phyloP scores from a whole-genome alignment of 192 early-diverging fungal species.

The Gigaspora rosea region DNA sequence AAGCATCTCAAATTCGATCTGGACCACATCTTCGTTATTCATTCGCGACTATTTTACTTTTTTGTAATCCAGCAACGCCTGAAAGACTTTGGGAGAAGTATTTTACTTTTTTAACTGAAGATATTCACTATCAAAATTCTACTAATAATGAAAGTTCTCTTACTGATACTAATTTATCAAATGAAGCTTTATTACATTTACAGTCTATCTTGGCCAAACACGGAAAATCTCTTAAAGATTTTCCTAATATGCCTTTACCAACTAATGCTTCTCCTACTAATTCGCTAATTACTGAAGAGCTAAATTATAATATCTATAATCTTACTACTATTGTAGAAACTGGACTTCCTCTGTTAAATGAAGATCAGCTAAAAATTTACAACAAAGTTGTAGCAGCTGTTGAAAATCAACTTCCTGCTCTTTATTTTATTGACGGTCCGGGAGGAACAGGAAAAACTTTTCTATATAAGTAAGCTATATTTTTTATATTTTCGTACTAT shows the following conservation, averaged over 20 bases:
- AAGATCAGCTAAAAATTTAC: constrained; percentile 1
- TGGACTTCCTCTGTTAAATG: constrained; percentile 3
- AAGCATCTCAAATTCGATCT: constrained; percentile 20
- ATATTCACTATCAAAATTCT: too few species aligned
- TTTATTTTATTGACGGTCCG: too few species aligned
- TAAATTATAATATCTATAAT: not conserved
- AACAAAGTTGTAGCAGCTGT: constrained; percentile 19
- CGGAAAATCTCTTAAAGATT: too few species aligned
- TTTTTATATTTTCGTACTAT: too few species aligned
- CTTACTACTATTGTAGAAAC: constrained; percentile 4
- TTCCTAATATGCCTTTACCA: not conserved
- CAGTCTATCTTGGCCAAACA: too few species aligned
- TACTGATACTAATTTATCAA: too few species aligned
- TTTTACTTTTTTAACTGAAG: too few species aligned
- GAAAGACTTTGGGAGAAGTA: constrained; percentile 11
- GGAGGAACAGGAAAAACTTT: too few species aligned
- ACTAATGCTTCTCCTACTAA: not conserved
- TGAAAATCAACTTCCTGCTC: not conserved
- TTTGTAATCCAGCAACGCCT: not conserved
- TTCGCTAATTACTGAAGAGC: constrained; percentile 27
- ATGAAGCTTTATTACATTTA: too few species aligned
- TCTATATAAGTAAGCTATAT: too few species aligned
- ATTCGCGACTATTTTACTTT: constrained; percentile 25
- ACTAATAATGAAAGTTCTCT: too few species aligned
- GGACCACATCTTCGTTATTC: constrained; percentile 31